Percentiles rank a stretch among this genome's conserved stretches.
Evolutionary conservation across 176 grass and related monocot genomes (phyloP).

Genomic region (Carex scoparia): DNA sequence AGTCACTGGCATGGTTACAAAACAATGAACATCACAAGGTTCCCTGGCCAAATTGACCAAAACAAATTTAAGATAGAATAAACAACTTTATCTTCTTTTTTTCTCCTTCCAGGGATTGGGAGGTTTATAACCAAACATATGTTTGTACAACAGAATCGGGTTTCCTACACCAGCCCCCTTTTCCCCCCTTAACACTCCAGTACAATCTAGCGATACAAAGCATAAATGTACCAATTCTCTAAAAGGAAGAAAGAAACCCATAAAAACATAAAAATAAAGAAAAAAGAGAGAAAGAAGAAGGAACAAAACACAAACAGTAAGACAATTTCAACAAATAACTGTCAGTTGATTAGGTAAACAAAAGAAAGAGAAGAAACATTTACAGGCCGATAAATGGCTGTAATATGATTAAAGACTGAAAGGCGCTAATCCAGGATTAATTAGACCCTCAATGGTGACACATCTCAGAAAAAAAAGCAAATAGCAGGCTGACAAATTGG

Average conservation of each 20-base stretch:
- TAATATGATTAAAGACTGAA: constrained; percentile 43
- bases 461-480: constrained; percentile 28
- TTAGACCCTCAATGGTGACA: constrained; percentile 27
- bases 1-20: not conserved
- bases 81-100: constrained; percentile 24
- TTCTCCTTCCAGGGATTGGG: constrained; percentile 32
- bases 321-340: constrained; percentile 70
- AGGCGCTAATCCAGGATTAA: constrained; percentile 38
- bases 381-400: constrained; percentile 64
- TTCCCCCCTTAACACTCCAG: constrained; percentile 9
- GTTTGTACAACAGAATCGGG: constrained; percentile 22
- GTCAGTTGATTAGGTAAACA: constrained; percentile 43
- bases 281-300: not conserved
- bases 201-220: constrained; percentile 24
- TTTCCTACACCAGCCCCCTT: constrained; percentile 16
- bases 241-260: constrained; percentile 23
- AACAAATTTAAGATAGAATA: constrained; percentile 5
- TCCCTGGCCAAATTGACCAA: not conserved
- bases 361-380: constrained; percentile 39
- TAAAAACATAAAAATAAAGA: constrained; percentile 12
- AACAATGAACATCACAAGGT: not conserved
- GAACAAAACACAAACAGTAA: constrained; percentile 29
- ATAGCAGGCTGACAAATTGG: constrained; percentile 39
- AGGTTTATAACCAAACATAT: constrained; percentile 39
- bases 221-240: constrained; percentile 29